Percentiles rank a stretch among this genome's conserved stretches.
Conservation (phyloP, 192 early-diverging fungal species). For the Diversispora epigaea region DNA sequence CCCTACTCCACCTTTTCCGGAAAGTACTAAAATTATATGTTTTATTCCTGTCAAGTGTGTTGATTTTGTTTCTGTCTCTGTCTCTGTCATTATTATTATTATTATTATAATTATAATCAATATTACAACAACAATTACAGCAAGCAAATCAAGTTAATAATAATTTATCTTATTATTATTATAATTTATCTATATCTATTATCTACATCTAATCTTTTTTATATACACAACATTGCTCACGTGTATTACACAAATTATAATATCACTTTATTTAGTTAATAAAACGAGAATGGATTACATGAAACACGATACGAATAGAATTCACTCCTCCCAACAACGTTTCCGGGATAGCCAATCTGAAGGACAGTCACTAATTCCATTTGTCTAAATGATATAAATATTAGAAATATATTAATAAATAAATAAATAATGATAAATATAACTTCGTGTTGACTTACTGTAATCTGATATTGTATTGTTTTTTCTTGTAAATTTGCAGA, state of each 20-base stretch:
- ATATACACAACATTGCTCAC: too few species aligned
- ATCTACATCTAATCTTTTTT: too few species aligned
- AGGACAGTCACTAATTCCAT: constrained; percentile 12
- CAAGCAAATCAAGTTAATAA: too few species aligned
- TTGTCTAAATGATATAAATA: not conserved
- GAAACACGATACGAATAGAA: too few species aligned
- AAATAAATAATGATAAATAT: not conserved
- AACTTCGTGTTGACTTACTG: too few species aligned
- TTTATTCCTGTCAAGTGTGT: constrained; percentile 42
- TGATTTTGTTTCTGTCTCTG: not conserved
- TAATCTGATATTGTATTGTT: constrained; percentile 21
- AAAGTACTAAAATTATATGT: constrained; percentile 90
- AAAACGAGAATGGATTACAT: too few species aligned
- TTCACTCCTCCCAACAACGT: not conserved
- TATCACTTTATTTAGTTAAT: too few species aligned
- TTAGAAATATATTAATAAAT: not conserved
- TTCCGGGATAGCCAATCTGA: not conserved
- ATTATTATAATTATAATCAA: too few species aligned
- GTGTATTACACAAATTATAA: too few species aligned
- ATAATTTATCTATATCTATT: too few species aligned
- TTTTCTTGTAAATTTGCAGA: constrained; percentile 7
- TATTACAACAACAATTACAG: too few species aligned
- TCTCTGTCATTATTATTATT: not conserved
- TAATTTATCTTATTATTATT: too few species aligned
- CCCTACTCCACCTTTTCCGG: constrained; percentile 97